Evolutionary conservation across 2,329 filamentous ascomycete species (phyloP), one percentile per base, ranked within the genome.

Genomic region (Monosporascus sp.): DNA sequence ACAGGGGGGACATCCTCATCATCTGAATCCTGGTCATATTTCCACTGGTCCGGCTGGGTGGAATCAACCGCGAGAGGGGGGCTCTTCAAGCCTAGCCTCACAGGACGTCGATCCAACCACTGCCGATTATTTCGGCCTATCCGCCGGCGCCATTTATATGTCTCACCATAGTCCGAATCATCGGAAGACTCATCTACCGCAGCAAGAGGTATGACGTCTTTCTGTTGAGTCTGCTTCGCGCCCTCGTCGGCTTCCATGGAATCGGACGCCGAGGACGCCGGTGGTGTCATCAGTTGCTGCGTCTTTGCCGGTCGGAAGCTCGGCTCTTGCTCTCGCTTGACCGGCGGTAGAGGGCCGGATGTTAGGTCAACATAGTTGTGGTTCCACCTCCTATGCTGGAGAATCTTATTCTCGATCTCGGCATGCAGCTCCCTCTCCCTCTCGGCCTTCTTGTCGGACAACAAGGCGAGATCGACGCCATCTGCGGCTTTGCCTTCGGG

Each of bases 331-430:
- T 82, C 78, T 55, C 90, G 87, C 64, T 83, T 78, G 44, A 90
- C 84, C 22, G 91, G 91, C 49, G 89, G 90, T 60, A 97, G 81
- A 49, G 93, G 91, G 60, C 87, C 86, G 74, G 87, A 85, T 57
- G 93, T 97, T 68, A 91, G 81, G 74, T 97, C 92, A 64, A 95
- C 83, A 76, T 90, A 91, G 66, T 90, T 88, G 63, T 89, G 81
- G 72, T 97, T 97, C 91, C 93, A 97, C 69, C 88, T 86, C 63
- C 88, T 84, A 73, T 97, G 93, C 72, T 94, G 93, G 64, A 87
- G 82, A 52, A 95, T 85, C 72, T 95, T 93, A 63, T 84, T 84
- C 70, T 95, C 90, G 68, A 97, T 90, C 65, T 95, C 91, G 59
- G 80, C 80, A 58, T 87, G 81, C 61, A 97, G 85, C 63, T 89